Conservation (phyloP, 805 yeast species). For the Yamadazyma ubonensis region DNA sequence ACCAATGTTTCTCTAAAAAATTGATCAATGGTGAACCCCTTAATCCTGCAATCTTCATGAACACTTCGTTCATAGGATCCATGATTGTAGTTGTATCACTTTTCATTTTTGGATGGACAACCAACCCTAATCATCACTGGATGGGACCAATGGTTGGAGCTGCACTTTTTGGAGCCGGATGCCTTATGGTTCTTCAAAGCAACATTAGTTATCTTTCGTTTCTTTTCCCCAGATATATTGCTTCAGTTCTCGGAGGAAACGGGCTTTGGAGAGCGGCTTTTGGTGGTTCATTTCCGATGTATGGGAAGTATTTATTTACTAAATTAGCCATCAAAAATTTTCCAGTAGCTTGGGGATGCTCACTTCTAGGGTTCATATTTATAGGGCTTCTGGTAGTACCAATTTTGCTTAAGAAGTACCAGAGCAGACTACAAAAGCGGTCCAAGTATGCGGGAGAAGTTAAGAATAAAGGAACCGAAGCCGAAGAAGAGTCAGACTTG, state of each 20-base stretch:
- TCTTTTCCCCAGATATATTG: conserved; percentile 49
- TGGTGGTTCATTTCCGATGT: conserved; percentile 62
- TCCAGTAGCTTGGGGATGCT: conserved; percentile 63
- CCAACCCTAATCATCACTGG: conserved; percentile 44
- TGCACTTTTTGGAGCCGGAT: conserved; percentile 37
- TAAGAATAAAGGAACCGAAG: neutral
- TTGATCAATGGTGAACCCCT: conserved; percentile 19
- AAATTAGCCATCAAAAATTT: conserved; percentile 47
- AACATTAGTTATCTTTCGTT: conserved; percentile 47
- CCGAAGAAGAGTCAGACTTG: neutral
- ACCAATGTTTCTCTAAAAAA: conserved; percentile 4
- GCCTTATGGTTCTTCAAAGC: conserved; percentile 49
- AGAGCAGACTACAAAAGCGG: conserved; percentile 50
- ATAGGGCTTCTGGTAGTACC: conserved; percentile 72
- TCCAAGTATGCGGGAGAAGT: conserved; percentile 41
- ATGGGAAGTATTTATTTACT: conserved; percentile 57
- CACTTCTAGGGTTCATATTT: conserved; percentile 64
- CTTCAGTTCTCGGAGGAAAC: conserved; percentile 59
- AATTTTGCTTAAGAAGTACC: conserved; percentile 60
- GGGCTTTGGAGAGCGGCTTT: conserved; percentile 46
- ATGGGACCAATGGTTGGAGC: conserved; percentile 46
- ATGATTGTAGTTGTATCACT: conserved; percentile 40
- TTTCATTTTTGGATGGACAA: conserved; percentile 51
- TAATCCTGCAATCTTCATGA: conserved; percentile 41
- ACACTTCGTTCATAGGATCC: conserved; percentile 40